Evolutionary conservation across 1,284 basidiomycete genomes (phyloP), one percentile per base, ranked within the genome.

Genomic region (Earliella scabrosa): DNA sequence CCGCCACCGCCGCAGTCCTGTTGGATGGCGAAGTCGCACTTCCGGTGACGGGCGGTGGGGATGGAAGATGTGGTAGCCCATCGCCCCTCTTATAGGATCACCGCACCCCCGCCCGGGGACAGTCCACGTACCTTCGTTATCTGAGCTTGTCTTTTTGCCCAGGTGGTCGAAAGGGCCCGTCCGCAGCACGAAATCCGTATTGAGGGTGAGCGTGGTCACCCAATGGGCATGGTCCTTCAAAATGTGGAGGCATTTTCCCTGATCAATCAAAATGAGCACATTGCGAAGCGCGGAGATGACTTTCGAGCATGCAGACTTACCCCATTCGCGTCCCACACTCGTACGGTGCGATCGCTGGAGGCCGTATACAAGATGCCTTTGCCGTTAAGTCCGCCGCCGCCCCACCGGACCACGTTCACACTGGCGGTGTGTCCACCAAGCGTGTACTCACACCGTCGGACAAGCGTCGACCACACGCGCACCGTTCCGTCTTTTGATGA

Each of bases 181-280:
- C 3, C 96, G 88, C 9, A 98, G 81, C 14, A 97, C 86, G 70
- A 96, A 98, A 71, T 99, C 97, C 14, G 96, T 97, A 68, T 95
- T 97, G 52, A 99, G 82, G 2, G 97, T 90, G 45, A 99, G 85
- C 0, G 96, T 98, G 43, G 96, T 99, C 20, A 99, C 97, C 97
- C 96, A 98, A 70, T 99, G 97, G 0, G 96, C 96, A 67, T 99
- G 97, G 62, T 98, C 95, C 72, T 91, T 94, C 26, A 99, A 78
- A 1, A 88, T 89, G 81, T 89, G 80, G 45, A 92, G 67, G 41
- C 78, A 79, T 63, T 77, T 82, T 0, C 88, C 90, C 85, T 89
- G 51, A n/a, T 6, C 1, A 54, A 48, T 24, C 50, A 27, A 41
- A n/a, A 35, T 48, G 21, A 57, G 47, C 24, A 40, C 27, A 20